Base-by-base conservation (phyloP, 1,284 basidiomycete species). In the Rhodotorula sp. region DNA sequence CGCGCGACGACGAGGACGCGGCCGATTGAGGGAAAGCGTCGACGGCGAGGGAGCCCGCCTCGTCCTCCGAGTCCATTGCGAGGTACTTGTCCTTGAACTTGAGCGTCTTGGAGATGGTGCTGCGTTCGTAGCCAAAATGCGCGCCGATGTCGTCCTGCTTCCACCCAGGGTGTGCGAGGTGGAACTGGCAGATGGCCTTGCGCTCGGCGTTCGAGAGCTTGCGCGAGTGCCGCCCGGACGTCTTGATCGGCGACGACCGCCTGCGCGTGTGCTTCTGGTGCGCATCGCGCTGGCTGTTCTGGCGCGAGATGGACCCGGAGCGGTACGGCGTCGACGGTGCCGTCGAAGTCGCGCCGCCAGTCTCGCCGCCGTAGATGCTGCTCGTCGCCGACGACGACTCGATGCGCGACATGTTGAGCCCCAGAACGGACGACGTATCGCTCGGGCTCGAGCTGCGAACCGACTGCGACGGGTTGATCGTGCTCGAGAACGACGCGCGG, bases 51-150 rank as follows among this genome's bases (percentile, higher is more conserved):
- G 60, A 17, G 48, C 55, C 44, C 13, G n/a, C 61, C 48, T 67
- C 66, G 55, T 70, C 66, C 49, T 68, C 69, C 61, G 67, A 67
- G 55, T 54, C 55, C 34, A 68, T 56, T 70, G 86, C 87, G 78
- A 93, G 82, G 92, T 92, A 95, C 77, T 88, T 88, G 23, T 86
- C 85, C 81, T 91, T 91, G 78, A 91, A 83, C 72, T 93, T 94
- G 73, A 95, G 85, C 74, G 93, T 94, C 83, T 95, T 94, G 82
- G 90, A 91, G 79, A 95, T 90, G n/a, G 92, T 95, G 81, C 91
- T 93, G 62, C 93, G 88, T 80, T 95, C 93, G 66, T 94, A 90
- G 64, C 87, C 87, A 80, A 90, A 95, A 53, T 83, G 82, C 17
- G 82, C 81, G 1, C 90, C 92, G 77, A 94, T 91, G 78, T 91